Conservation (phyloP, 495 filamentous ascomycete genomes). For the Trichoderma erinaceum region DNA sequence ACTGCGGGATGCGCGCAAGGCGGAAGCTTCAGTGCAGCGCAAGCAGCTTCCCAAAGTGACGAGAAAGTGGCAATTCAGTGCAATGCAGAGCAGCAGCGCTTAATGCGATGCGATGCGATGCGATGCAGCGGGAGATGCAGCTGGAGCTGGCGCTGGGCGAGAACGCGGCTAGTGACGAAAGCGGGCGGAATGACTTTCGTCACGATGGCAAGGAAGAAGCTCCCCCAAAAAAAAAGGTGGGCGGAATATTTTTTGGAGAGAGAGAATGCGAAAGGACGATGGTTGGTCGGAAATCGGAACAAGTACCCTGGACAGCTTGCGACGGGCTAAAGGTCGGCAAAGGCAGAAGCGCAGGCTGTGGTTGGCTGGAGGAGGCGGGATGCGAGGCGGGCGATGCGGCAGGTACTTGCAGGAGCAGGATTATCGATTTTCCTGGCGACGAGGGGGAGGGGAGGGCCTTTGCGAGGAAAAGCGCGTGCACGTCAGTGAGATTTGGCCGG, state of each 20-base stretch:
- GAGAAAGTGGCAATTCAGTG: not conserved
- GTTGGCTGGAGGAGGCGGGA: not conserved
- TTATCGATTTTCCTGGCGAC: not conserved
- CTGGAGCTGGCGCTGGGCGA: conserved; percentile 16
- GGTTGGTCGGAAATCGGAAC: conserved; percentile 1
- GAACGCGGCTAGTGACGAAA: conserved; percentile 2
- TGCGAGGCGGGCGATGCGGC: not conserved
- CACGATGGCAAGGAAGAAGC: conserved; percentile 14
- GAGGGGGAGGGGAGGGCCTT: conserved; percentile 9
- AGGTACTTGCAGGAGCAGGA: not conserved
- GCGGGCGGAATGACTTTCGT: conserved; percentile 4
- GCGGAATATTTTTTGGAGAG: conserved; percentile 6
- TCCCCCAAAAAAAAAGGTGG: not conserved
- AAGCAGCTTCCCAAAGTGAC: not conserved
- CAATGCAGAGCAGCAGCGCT: not conserved
- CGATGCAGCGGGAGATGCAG: conserved; percentile 12
- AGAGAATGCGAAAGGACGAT: conserved; percentile 7
- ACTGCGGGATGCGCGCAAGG: not conserved
- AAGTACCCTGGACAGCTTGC: not conserved
- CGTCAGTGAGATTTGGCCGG: conserved; percentile 16
- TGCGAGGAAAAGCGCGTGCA: conserved; percentile 18
- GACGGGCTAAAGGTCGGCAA: conserved; percentile 12
- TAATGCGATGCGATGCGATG: not conserved
- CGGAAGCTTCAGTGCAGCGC: conserved; percentile 1
- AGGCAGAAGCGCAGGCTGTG: not conserved